Percentiles rank a stretch among this genome's conserved stretches.
Conservation (phyloP, 345 rosid genomes). For the Gossypium turneri region DNA sequence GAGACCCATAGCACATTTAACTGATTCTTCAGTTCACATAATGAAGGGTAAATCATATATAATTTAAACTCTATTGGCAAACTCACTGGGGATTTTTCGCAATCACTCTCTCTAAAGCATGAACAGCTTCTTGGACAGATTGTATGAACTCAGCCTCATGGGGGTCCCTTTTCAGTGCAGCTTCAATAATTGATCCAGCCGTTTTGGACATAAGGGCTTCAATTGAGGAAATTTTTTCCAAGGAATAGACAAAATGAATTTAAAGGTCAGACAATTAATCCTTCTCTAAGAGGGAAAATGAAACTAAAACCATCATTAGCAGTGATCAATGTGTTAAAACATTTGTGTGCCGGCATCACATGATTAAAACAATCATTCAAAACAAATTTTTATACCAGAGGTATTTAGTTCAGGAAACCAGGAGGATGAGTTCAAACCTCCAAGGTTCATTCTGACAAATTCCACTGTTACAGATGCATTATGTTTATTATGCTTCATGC, state of each 20-base stretch:
- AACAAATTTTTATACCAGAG: neutral
- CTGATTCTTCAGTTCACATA: conserved; percentile 15
- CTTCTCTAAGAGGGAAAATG: neutral
- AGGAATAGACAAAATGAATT: conserved; percentile 13
- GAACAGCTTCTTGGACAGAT: conserved; percentile 91
- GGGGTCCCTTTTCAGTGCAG: conserved; percentile 88
- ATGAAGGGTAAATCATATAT: conserved; percentile 25
- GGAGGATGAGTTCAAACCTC: neutral
- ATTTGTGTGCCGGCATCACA: neutral
- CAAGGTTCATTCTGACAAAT: conserved; percentile 3
- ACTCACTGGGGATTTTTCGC: conserved; percentile 97
- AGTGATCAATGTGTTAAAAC: conserved; percentile 5
- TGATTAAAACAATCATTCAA: conserved; percentile 3
- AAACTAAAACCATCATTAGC: conserved; percentile 9
- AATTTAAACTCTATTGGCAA: conserved; percentile 17
- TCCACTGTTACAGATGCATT: neutral
- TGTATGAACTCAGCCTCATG: conserved; percentile 92
- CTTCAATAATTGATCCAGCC: conserved; percentile 95
- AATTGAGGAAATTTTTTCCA: conserved; percentile 30
- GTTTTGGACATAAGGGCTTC: conserved; percentile 99
- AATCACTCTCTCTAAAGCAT: conserved; percentile 96
- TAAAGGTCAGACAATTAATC: conserved; percentile 10
- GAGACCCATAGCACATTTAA: conserved; percentile 13
- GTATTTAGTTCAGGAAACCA: neutral
- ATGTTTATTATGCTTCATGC: neutral